Conservation (phyloP, 192 early-diverging fungal genomes). For the Mortierella claussenii region DNA sequence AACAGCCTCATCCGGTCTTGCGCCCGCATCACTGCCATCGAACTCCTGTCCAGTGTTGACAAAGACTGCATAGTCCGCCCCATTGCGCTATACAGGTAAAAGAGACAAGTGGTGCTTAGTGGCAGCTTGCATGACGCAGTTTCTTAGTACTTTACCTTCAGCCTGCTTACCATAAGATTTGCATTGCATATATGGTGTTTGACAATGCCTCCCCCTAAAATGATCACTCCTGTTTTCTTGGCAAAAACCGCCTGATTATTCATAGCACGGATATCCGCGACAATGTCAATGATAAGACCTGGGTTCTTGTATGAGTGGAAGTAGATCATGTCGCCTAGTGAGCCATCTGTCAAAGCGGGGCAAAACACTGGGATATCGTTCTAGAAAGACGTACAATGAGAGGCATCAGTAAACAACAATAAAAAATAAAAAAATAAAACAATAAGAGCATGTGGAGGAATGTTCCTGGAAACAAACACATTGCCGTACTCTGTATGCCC, state of each 20-base stretch:
- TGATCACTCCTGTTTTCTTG: slow-evolving; percentile 95
- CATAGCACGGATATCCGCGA: slow-evolving; percentile 88
- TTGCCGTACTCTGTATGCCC: slow-evolving; percentile 94
- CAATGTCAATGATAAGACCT: slow-evolving; percentile 93
- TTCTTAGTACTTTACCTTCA: too few species aligned
- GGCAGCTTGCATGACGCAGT: too few species aligned
- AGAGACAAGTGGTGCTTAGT: too few species aligned
- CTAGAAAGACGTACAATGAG: too few species aligned
- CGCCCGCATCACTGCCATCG: slow-evolving; percentile 98
- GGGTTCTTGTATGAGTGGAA: slow-evolving; percentile 98
- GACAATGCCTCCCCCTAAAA: slow-evolving; percentile 95
- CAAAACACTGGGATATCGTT: slow-evolving; percentile 98
- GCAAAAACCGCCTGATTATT: slow-evolving; percentile 96
- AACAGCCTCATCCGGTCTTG: slow-evolving; percentile 96
- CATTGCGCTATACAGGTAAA: slow-evolving; percentile 75
- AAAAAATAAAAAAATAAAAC: slow-evolving; percentile 11
- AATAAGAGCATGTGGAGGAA: too few species aligned
- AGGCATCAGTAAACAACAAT: neutral
- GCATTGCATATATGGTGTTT: slow-evolving; percentile 99
- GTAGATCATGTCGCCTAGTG: slow-evolving; percentile 99
- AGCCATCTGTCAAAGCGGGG: slow-evolving; percentile 97
- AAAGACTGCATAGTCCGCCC: slow-evolving; percentile 95
- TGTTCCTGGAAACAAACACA: too few species aligned
- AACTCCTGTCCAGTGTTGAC: slow-evolving; percentile 99
- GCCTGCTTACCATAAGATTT: slow-evolving; percentile 93